Evolutionary conservation across 164 flowering plant species (phyloP).

Genomic region (Sedum album): DNA sequence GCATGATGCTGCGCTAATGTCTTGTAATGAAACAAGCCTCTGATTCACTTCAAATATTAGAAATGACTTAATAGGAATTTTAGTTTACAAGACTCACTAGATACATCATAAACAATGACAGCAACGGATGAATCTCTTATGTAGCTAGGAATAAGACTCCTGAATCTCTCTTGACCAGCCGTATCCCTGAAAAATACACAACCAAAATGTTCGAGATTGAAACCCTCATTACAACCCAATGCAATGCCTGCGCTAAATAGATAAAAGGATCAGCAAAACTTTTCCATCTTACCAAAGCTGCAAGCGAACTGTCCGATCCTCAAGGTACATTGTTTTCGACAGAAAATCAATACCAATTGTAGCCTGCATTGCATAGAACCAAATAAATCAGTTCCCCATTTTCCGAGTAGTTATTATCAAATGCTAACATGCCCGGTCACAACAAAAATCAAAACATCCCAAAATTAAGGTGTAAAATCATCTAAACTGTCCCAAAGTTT

Average conservation of each 20-base stretch:
- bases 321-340: slow-evolving; percentile 33
- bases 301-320: slow-evolving; percentile 30
- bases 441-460: too few species aligned
- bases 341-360: slow-evolving; percentile 33
- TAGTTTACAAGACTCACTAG: slow-evolving; percentile 44
- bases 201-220: background rate
- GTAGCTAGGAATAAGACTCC: slow-evolving; percentile 93
- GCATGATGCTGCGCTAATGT: background rate
- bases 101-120: slow-evolving; percentile 77
- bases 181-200: slow-evolving; percentile 59
- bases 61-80: background rate
- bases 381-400: background rate
- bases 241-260: background rate
- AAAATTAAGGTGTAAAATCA: too few species aligned
- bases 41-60: background rate
- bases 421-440: background rate
- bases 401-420: background rate
- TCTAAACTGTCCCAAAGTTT: too few species aligned
- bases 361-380: slow-evolving; percentile 17
- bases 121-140: slow-evolving; percentile 94
- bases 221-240: background rate
- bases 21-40: background rate
- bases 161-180: slow-evolving; percentile 89
- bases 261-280: background rate
- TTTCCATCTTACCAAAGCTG: slow-evolving; percentile 27